Evolutionary conservation across 768 basidiomycete genomes (phyloP), one percentile per base, ranked within the genome.

Genomic region (Tremella yokohamensis): DNA sequence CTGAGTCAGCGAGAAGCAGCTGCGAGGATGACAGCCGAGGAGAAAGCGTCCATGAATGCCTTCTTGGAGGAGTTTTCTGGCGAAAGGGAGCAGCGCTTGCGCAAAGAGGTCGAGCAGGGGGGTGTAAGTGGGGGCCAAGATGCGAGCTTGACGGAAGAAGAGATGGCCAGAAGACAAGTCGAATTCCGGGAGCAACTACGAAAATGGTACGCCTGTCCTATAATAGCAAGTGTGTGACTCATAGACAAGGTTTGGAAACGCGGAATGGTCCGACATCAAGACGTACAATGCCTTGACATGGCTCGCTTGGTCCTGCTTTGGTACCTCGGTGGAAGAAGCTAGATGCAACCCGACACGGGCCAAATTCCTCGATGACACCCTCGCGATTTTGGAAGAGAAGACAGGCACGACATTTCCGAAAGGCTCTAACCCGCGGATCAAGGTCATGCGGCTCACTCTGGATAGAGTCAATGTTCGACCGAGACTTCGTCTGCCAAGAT

Each of bases 291-390:
- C 89, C 56, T 80, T 80, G 40, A 79, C 82, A 58, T 93, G 89
- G 87, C 78, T 94, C 26, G 85, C 88, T 56, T 93, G 90, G 90
- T 82, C 84, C 20, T 85, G 88, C 68, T 92, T 85, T 76, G 87
- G 87, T 69, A 79, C 82, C 3, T 80, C 84, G 39, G 78, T 88
- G 29, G 85, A 85, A 15, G 69, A 82, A 6, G 70, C 77, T 3
- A 80, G 84, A 11, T 53, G 74, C 25, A 72, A 88, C 16, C 76
- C 84, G 1, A 73, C 78, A 11, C 59, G 83, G 50, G 79, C 77
- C 25, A 73, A 71, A 7, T 79, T 83, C 15, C 64, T 94, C n/a
- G 80, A 85, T 37, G 80, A 84, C 39, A 82, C 84, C 1, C 62
- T 90, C 3, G 80, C 80, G 34, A 72, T 86, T 42, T 71, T 93